Base-by-base conservation (phyloP, 116 monocot species). In the Iris pallida region DNA sequence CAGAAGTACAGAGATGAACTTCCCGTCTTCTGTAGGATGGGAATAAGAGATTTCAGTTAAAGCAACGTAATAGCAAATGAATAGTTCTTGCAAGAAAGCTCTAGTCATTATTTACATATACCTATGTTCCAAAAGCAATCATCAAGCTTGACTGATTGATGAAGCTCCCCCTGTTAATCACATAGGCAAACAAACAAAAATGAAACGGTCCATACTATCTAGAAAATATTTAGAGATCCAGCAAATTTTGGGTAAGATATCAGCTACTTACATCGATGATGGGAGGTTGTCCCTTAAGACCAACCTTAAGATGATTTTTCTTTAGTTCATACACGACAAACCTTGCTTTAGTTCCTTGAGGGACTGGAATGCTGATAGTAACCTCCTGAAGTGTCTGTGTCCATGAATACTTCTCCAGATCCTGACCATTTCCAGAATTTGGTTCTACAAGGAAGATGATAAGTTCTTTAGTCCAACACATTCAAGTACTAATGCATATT, bases 81-180 rank as follows among this genome's bases (percentile, higher is more conserved):
- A 9, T 2, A 51, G 49, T 51, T 51, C 13, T 51, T 51, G 4
- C 49, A 51, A 51, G 49, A 13, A 51, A 13, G 13, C 7, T 9
- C 13, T 51, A 51, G 49, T 51, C 49, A 51, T 9, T 44, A 45
- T 12, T 51, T 20, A 62, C 15, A 68, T 73, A 59, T 68, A 94
- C 90, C 85, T 64, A 94, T 87, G 64, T 87, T 94, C 94, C 94
- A 94, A 59, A 88, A 90, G 64, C 90, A 94, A 78, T 94, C 94
- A 78, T 90, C 94, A 55, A 69, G 47, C 69, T 80, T 94, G 7
- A 90, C 86, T 41, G 85, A 17, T n/a, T 80, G 75, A 76, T 77
- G 73, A 41, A 94, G 85, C 7, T 85, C 90, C 1, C 90, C 94
- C 94, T 94, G 49, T 30, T 30, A 30, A 30, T 30, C 30, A 30